Percentiles rank a stretch among this genome's conserved stretches.
These are phyloP conservation scores for Podila horticola DNA, from an alignment of 192 early-diverging fungal species.

Conservation along the genomic window DNA sequence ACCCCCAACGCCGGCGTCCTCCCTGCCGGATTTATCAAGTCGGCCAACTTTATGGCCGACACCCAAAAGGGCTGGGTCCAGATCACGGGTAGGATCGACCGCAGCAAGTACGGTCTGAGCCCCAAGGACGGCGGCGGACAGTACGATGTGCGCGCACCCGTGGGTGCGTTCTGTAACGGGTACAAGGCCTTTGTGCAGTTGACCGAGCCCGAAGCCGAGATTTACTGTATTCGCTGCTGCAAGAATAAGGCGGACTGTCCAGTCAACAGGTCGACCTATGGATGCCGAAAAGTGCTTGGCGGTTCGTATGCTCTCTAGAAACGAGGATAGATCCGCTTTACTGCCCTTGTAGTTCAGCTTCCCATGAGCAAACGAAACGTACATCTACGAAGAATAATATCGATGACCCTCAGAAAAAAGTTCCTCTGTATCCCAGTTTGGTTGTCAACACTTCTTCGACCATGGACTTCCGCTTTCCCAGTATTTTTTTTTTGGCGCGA, in stretches of 20 bases:
- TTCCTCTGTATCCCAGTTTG: no score
- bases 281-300: constrained; percentile 30
- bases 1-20: constrained; percentile 53
- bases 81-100: constrained; percentile 62
- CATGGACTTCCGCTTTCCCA: no score
- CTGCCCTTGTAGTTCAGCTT: no score
- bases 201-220: constrained; percentile 51
- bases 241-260: constrained; percentile 30
- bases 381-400: no score
- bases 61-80: constrained; percentile 51
- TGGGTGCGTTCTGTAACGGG: constrained; percentile 47
- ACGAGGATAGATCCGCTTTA: not conserved
- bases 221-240: constrained; percentile 61
- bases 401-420: no score
- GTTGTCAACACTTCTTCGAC: no score
- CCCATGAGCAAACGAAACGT: no score
- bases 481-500: no score
- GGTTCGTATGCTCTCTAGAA: constrained; percentile 28
- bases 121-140: constrained; percentile 62
- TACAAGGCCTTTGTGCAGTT: constrained; percentile 56
- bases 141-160: constrained; percentile 56
- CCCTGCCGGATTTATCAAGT: constrained; percentile 54
- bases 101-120: constrained; percentile 39
- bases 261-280: constrained; percentile 18
- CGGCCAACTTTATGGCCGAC: constrained; percentile 45